These are phyloP conservation scores for Fusarium nygamai DNA, from an alignment of 2,329 filamentous ascomycete genomes.

Conservation along the genomic window DNA sequence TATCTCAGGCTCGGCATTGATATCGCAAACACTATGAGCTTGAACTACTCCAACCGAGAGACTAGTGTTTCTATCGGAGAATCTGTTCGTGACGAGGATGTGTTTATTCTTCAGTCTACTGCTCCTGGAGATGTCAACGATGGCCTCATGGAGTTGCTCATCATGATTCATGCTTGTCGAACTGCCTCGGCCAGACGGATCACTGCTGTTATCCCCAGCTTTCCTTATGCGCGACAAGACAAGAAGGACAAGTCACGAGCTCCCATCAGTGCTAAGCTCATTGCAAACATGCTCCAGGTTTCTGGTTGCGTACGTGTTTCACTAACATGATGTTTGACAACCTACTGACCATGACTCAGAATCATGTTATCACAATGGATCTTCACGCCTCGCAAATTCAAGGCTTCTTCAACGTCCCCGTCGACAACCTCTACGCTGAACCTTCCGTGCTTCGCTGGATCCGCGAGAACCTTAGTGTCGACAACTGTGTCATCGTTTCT, in stretches of 20 bases:
- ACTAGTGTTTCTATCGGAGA: conserved; percentile 94
- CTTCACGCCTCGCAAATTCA: conserved; percentile 93
- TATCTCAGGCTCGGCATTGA: conserved; percentile 75
- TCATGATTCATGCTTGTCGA: conserved; percentile 95
- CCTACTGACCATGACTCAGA: conserved; percentile 41
- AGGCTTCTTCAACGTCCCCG: conserved; percentile 89
- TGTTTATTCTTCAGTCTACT: conserved; percentile 96
- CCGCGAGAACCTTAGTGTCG: conserved; percentile 80
- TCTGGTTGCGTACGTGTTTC: conserved; percentile 72
- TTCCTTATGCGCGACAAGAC: conserved; percentile 95
- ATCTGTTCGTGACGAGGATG: conserved; percentile 96
- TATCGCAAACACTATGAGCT: conserved; percentile 79
- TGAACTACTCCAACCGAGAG: conserved; percentile 89
- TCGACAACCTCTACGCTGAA: conserved; percentile 88
- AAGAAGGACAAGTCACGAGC: conserved; percentile 95
- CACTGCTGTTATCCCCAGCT: conserved; percentile 95
- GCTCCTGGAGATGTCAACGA: conserved; percentile 97
- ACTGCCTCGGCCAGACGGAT: conserved; percentile 81
- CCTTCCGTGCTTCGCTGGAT: conserved; percentile 94
- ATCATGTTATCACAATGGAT: conserved; percentile 89
- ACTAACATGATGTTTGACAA: neutral
- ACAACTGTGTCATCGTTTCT: conserved; percentile 92
- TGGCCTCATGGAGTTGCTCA: conserved; percentile 95
- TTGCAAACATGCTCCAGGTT: conserved; percentile 97
- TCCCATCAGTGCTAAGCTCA: conserved; percentile 95